These are phyloP conservation scores for Fulvia fulva DNA, from an alignment of 2,329 filamentous ascomycete species.

Conservation along the genomic window DNA sequence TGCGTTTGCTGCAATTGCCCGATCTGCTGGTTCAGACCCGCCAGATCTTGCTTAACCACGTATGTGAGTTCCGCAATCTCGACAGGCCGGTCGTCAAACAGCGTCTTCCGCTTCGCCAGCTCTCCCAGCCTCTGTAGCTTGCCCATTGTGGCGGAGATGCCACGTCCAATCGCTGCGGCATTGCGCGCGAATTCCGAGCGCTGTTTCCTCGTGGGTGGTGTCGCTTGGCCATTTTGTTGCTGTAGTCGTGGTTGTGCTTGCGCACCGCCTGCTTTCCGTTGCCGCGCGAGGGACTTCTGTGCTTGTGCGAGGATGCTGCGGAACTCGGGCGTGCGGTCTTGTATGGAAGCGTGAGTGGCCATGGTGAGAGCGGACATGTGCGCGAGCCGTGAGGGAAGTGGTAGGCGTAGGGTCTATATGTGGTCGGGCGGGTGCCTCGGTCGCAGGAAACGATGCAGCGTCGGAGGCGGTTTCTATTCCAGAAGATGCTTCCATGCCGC, in stretches of 20 bases:
- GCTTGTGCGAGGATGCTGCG: slow-evolving; percentile 82
- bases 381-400: neutral
- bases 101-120: slow-evolving; percentile 89
- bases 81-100: slow-evolving; percentile 94
- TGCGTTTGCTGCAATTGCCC: slow-evolving; percentile 74
- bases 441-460: too few relatives aligned
- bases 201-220: slow-evolving; percentile 36
- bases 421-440: neutral
- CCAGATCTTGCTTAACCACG: slow-evolving; percentile 96
- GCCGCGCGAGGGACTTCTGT: slow-evolving; percentile 60
- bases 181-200: slow-evolving; percentile 90
- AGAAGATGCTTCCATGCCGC: too few relatives aligned
- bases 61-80: slow-evolving; percentile 97
- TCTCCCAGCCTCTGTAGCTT: slow-evolving; percentile 93
- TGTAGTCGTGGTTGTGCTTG: slow-evolving; percentile 69
- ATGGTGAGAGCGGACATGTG: slow-evolving; percentile 36
- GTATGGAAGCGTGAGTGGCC: slow-evolving; percentile 65
- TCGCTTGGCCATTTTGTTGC: slow-evolving; percentile 50
- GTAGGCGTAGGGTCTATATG: slow-evolving; percentile 1
- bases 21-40: slow-evolving; percentile 80
- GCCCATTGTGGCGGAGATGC: slow-evolving; percentile 87
- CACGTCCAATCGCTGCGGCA: slow-evolving; percentile 86
- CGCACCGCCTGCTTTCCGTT: slow-evolving; percentile 71
- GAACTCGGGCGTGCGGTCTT: slow-evolving; percentile 96
- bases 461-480: neutral